Evolutionary conservation across 371 early-diverging fungal genomes (phyloP), one percentile per base, ranked within the genome.

Genomic region (Mucor indicus): DNA sequence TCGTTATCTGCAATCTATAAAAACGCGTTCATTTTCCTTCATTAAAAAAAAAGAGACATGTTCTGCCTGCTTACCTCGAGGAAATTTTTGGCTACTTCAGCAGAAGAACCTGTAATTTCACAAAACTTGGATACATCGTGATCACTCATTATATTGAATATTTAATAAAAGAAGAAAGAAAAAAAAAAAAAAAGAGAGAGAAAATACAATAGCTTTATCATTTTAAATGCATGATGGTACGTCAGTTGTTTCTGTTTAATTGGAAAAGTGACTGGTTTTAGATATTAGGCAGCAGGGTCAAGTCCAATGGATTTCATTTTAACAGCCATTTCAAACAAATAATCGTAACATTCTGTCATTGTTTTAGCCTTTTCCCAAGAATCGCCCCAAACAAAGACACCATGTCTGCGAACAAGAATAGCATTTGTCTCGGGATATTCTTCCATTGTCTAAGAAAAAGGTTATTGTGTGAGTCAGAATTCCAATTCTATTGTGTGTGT

Each of bases 321-420:
- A 47, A 95, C 92, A 5, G 92, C 94, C 38, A 96, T 89, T 62
- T 96, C 96, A 67, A 98, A 98, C 32, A 98, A 76, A 67, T 96
- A 98, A 63, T 98, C 98, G 57, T 95, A 98, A 78, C 97, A 96
- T 64, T 98, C 98, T n/a, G 89, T 75, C 96, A 96, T 98, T 36
- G 89, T 84, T 74, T 95, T 98, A 42, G 97, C 96, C 75, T 95
- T 91, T 73, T 95, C 90, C 96, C 98, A 96, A 22, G 79, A 77
- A 83, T 83, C 83, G 58, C 90, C 97, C 97, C 98, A 96, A 13
- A 93, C 91, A 53, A 90, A 92, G 19, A 92, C 92, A 51, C 92
- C 94, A 56, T 92, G 93, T 16, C 90, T 70, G 44, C 95, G 77
- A 15, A 98, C 98, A 44, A 96, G 85, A 39, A 98, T 95, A 37